These are phyloP conservation scores for Scenedesmus sp. DNA, from an alignment of 163 green algal genomes.

Conservation along the genomic window DNA sequence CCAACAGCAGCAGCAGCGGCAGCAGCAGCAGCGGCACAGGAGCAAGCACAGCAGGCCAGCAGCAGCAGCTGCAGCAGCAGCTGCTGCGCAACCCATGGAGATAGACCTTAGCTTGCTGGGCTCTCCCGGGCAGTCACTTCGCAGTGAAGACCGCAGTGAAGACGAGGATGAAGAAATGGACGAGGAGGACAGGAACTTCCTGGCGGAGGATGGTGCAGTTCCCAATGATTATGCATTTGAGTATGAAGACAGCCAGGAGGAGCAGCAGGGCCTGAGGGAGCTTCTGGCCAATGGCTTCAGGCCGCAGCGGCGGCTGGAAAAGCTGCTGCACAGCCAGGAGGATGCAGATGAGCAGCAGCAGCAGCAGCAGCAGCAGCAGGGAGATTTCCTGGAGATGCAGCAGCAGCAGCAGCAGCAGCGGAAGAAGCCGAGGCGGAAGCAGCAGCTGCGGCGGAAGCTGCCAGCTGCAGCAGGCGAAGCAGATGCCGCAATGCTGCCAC, in stretches of 20 bases:
- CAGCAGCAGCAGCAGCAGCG: neutral
- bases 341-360: neutral
- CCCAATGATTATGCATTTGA: neutral
- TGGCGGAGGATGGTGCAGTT: neutral
- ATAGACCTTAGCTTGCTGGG: neutral
- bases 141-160: conserved; percentile 8
- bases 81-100: neutral
- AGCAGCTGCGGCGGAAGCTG: neutral
- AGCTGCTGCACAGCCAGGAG: neutral
- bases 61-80: neutral
- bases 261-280: neutral
- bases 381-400: neutral
- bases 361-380: neutral
- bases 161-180: conserved; percentile 3
- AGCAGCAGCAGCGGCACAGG: neutral
- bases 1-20: neutral
- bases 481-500: neutral
- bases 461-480: neutral
- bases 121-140: neutral
- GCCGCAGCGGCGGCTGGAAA: neutral
- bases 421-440: neutral
- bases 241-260: neutral
- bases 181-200: neutral
- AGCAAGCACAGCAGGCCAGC: neutral
- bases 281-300: neutral